Percentiles rank a stretch among this genome's conserved stretches.
phyloP scores from a whole-genome alignment of 805 yeast species.

The Pichia cephalocereana region DNA sequence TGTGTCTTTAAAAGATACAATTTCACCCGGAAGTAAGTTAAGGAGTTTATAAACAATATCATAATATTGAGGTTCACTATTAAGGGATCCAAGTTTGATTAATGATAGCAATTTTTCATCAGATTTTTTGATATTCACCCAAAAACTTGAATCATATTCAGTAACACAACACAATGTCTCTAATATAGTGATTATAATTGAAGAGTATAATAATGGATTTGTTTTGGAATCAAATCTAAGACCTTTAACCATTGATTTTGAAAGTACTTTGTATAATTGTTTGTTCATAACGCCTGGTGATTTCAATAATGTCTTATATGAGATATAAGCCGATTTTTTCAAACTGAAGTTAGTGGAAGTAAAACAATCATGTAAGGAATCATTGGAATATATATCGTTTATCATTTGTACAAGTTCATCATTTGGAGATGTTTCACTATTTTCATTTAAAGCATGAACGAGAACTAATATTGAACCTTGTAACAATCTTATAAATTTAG shows the following conservation, averaged over 20 bases:
- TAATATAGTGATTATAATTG: conserved; percentile 39
- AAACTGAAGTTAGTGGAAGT: conserved; percentile 31
- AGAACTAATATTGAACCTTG: conserved; percentile 42
- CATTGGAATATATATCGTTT: conserved; percentile 30
- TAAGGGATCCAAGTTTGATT: conserved; percentile 44
- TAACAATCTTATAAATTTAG: conserved; percentile 54
- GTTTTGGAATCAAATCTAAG: conserved; percentile 28
- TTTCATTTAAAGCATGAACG: conserved; percentile 15
- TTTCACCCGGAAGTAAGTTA: conserved; percentile 15
- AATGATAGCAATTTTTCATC: conserved; percentile 37
- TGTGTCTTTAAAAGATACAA: conserved; percentile 8
- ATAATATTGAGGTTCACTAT: conserved; percentile 45
- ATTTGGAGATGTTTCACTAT: conserved; percentile 4
- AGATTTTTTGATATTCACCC: conserved; percentile 41
- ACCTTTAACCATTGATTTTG: conserved; percentile 37
- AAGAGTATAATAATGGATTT: conserved; percentile 35
- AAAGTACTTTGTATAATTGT: conserved; percentile 28
- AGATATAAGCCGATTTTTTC: conserved; percentile 31
- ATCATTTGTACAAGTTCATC: conserved; percentile 17
- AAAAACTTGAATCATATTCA: conserved; percentile 39
- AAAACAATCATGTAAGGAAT: conserved; percentile 37
- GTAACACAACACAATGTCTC: conserved; percentile 37
- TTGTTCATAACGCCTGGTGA: conserved; percentile 17
- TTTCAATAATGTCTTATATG: conserved; percentile 25
- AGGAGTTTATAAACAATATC: conserved; percentile 13